Percentiles rank a stretch among this genome's conserved stretches.
phyloP scores from a whole-genome alignment of 2,329 filamentous ascomycete species.

The Neonectria faginata region DNA sequence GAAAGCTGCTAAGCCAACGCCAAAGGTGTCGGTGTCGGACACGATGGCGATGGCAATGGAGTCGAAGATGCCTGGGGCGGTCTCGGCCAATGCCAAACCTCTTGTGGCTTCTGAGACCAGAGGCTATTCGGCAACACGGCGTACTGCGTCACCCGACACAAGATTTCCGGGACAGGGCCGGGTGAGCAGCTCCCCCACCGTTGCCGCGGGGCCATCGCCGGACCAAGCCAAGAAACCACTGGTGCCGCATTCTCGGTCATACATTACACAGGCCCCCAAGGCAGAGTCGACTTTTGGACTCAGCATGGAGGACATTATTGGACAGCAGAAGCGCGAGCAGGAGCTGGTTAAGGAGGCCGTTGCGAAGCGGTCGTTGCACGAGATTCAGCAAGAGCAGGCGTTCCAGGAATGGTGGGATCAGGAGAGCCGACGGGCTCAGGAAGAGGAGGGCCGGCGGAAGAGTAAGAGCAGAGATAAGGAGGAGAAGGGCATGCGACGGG shows the following conservation, averaged over 20 bases:
- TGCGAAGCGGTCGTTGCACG: constrained; percentile 88
- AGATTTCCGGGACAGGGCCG: constrained; percentile 70
- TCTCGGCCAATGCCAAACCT: constrained; percentile 54
- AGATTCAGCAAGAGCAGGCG: constrained; percentile 96
- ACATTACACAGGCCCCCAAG: constrained; percentile 67
- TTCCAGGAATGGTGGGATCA: constrained; percentile 98
- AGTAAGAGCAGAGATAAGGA: constrained; percentile 57
- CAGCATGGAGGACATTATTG: constrained; percentile 89
- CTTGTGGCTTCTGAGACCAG: constrained; percentile 58
- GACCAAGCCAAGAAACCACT: constrained; percentile 55
- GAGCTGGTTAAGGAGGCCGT: constrained; percentile 83
- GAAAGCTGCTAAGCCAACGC: constrained; percentile 67
- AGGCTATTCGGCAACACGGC: constrained; percentile 54
- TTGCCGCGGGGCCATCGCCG: constrained; percentile 43
- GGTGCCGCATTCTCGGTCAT: constrained; percentile 71
- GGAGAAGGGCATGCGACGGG: constrained; percentile 50
- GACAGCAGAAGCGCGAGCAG: constrained; percentile 87
- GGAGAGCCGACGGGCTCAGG: constrained; percentile 78
- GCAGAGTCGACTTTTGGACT: constrained; percentile 74
- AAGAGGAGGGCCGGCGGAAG: constrained; percentile 64
- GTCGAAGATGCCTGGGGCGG: constrained; percentile 42
- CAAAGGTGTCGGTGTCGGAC: constrained; percentile 62
- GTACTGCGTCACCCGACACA: constrained; percentile 71
- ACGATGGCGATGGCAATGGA: constrained; percentile 60
- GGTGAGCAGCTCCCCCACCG: constrained; percentile 50